A percentile compares a stretch with the other conserved stretches of the same genome.
These are phyloP conservation scores for Vaucheria bursata DNA, from an alignment of 352 stramenopile genomes.

Conservation along the genomic window DNA sequence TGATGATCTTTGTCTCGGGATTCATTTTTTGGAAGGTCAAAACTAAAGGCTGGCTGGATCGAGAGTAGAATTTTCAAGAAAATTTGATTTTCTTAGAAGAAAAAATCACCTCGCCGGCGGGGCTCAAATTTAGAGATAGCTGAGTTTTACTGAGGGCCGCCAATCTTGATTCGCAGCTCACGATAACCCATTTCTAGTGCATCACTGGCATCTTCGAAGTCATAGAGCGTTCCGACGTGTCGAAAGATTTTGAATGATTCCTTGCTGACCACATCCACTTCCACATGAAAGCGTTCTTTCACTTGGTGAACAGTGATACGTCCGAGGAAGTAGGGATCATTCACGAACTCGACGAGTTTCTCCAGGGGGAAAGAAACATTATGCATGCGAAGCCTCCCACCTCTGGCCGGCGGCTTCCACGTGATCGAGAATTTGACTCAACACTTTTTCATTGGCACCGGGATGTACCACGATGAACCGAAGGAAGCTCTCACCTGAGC, in stretches of 20 bases:
- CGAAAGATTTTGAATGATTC: background rate
- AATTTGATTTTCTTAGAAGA: too few relatives aligned
- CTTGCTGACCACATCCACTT: slow-evolving; percentile 2
- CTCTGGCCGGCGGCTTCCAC: background rate
- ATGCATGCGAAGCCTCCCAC: background rate
- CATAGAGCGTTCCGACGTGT: background rate
- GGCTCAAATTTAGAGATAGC: too few relatives aligned
- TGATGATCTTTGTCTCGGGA: background rate
- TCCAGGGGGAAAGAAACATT: background rate
- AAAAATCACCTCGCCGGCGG: too few relatives aligned
- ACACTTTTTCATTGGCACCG: background rate
- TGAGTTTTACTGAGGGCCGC: background rate
- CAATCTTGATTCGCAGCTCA: background rate
- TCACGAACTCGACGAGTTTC: background rate
- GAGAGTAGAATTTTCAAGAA: too few relatives aligned
- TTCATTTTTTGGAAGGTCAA: background rate
- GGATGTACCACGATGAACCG: slow-evolving; percentile 1
- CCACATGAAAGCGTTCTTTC: background rate
- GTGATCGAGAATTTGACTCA: background rate
- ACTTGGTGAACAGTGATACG: background rate
- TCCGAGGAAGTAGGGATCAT: background rate
- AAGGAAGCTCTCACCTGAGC: background rate
- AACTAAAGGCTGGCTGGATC: background rate
- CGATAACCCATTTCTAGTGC: background rate
- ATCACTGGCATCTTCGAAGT: slow-evolving; percentile 2